phyloP scores from a whole-genome alignment of 2,329 filamentous ascomycete genomes.

The Dichotomopilus funicola region DNA sequence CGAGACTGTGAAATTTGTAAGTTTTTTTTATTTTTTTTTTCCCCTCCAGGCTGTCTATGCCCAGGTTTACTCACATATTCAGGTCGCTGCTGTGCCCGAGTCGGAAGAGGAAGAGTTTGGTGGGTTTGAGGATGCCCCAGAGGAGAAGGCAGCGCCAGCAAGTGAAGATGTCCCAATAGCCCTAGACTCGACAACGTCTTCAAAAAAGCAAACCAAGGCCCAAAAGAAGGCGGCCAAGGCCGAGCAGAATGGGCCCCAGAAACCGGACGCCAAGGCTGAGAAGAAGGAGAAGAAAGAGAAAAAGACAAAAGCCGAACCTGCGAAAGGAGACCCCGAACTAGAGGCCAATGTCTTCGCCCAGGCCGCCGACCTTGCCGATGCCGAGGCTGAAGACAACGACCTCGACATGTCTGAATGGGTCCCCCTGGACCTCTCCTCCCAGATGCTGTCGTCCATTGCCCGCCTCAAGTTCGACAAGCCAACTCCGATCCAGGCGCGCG shows the following conservation, averaged over 20 bases:
- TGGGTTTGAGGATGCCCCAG: conserved; percentile 28
- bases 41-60: neutral
- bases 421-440: conserved; percentile 63
- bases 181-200: neutral
- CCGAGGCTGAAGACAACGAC: conserved; percentile 46
- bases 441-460: conserved; percentile 66
- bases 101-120: conserved; percentile 28
- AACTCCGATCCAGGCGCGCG: conserved; percentile 70
- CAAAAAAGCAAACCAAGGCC: conserved; percentile 23
- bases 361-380: conserved; percentile 46
- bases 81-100: conserved; percentile 25
- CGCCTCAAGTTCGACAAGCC: conserved; percentile 74
- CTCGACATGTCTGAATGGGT: conserved; percentile 77
- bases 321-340: conserved; percentile 34
- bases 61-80: conserved; percentile 16
- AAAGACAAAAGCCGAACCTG: conserved; percentile 28
- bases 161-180: conserved; percentile 3
- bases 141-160: neutral
- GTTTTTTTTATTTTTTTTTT: conserved; percentile 13
- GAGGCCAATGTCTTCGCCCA: conserved; percentile 48
- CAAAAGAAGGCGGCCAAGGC: conserved; percentile 19
- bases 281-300: conserved; percentile 24
- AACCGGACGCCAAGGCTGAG: conserved; percentile 25
- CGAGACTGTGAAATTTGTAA: conserved; percentile 50
- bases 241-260: conserved; percentile 18